These are phyloP conservation scores for Phytopythium delawarense DNA, from an alignment of 352 stramenopile species.

Conservation along the genomic window DNA sequence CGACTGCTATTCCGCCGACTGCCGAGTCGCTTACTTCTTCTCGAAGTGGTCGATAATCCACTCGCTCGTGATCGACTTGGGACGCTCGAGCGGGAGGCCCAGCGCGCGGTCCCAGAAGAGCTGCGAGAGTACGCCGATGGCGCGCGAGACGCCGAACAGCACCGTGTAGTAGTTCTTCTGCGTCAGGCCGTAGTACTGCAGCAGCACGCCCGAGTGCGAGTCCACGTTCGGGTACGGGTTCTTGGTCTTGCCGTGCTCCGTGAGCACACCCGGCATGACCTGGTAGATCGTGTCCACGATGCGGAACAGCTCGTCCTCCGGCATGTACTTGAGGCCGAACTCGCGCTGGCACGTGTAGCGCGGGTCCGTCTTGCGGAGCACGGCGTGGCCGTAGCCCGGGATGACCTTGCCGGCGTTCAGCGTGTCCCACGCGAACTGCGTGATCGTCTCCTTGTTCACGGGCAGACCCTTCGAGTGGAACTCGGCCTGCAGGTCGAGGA, in stretches of 20 bases:
- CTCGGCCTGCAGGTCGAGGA: conserved; percentile 93
- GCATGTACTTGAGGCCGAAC: conserved; percentile 99
- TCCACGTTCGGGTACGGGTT: conserved; percentile 99
- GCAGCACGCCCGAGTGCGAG: conserved; percentile 96
- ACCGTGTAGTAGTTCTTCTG: conserved; percentile 99
- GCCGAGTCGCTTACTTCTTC: conserved; percentile 49
- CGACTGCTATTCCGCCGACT: conserved; percentile 9
- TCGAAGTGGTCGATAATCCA: conserved; percentile 97
- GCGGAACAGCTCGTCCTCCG: conserved; percentile 98
- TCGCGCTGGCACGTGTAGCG: conserved; percentile 99
- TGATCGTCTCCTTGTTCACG: conserved; percentile 98
- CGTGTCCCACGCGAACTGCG: conserved; percentile 98
- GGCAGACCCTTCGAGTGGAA: conserved; percentile 95
- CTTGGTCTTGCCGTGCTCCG: conserved; percentile 99
- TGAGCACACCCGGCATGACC: conserved; percentile 98
- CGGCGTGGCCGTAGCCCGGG: conserved; percentile 97
- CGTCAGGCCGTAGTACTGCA: conserved; percentile 99
- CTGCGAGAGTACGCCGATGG: conserved; percentile 97
- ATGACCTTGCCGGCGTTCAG: conserved; percentile 99
- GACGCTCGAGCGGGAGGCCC: conserved; percentile 96
- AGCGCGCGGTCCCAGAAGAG: conserved; percentile 98
- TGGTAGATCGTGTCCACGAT: conserved; percentile 99
- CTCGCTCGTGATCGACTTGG: conserved; percentile 98
- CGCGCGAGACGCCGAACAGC: conserved; percentile 98
- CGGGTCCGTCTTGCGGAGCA: conserved; percentile 98